A percentile compares a stretch with the other conserved stretches of the same genome.
Evolutionary conservation across 2,329 filamentous ascomycete species (phyloP).

Genomic region (Albophoma yamanashiensis): DNA sequence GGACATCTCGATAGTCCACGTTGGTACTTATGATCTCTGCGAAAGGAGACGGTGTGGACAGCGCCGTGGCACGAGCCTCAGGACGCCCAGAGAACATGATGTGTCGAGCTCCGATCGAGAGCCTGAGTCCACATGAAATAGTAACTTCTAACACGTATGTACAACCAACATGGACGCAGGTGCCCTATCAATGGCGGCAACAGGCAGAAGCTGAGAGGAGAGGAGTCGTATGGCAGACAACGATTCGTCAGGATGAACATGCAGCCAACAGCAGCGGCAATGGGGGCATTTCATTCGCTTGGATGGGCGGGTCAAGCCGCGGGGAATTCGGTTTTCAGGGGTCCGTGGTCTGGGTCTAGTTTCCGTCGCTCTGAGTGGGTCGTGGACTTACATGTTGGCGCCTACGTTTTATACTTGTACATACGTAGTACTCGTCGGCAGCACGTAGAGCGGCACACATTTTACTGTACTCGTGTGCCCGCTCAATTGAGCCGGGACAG

Average conservation of each 20-base stretch:
- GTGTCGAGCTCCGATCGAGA: neutral
- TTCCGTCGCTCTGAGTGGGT: neutral
- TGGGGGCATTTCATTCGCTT: neutral
- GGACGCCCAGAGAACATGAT: neutral
- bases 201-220: neutral
- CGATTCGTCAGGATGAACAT: neutral
- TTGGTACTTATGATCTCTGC: neutral
- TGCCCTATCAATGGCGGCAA: neutral
- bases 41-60: neutral
- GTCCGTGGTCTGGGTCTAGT: neutral
- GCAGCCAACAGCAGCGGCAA: neutral
- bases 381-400: neutral
- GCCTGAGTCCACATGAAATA: neutral
- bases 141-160: neutral
- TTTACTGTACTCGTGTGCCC: too few species aligned
- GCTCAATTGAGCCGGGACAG: neutral
- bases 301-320: neutral
- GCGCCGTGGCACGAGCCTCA: neutral
- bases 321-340: neutral
- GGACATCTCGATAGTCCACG: neutral
- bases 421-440: too few species aligned
- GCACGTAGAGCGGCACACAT: too few species aligned
- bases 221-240: neutral
- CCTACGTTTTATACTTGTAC: too few species aligned
- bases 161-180: neutral